These are phyloP conservation scores for Eruca vesicaria DNA, from an alignment of 441 rosid genomes.

Conservation along the genomic window DNA sequence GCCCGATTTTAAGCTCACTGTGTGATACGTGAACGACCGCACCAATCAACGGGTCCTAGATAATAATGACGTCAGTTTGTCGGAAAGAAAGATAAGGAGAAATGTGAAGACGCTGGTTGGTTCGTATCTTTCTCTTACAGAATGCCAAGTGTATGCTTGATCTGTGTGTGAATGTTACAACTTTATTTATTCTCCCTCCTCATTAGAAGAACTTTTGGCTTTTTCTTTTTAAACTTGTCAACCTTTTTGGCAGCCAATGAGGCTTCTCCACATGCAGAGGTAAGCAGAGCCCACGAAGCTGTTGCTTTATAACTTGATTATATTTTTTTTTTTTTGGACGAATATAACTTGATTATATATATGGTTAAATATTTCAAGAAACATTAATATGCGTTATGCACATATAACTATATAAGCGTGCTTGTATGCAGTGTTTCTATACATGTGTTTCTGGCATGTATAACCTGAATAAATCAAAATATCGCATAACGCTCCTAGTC, in stretches of 20 bases:
- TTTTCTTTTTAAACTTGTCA: constrained; percentile 13
- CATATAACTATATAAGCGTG: neutral
- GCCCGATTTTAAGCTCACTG: constrained; percentile 13
- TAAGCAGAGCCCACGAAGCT: constrained; percentile 21
- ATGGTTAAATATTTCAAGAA: neutral
- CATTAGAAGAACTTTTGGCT: constrained; percentile 18
- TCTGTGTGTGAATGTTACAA: constrained; percentile 19
- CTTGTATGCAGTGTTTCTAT: neutral
- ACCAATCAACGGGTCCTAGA: constrained; percentile 28
- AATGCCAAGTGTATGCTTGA: constrained; percentile 31
- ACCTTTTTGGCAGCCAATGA: constrained; percentile 27
- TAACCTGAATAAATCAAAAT: neutral
- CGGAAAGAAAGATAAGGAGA: constrained; percentile 10
- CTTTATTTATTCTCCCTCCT: constrained; percentile 32
- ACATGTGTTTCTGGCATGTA: neutral
- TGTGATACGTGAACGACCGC: constrained; percentile 23
- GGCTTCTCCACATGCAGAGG: constrained; percentile 20
- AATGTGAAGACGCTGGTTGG: constrained; percentile 25
- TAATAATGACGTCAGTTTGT: constrained; percentile 13
- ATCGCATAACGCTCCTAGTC: neutral
- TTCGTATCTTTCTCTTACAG: constrained; percentile 18
- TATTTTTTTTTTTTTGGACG: too few species aligned
- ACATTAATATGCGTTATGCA: neutral
- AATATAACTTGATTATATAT: neutral
- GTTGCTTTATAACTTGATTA: constrained; percentile 1